Evolutionary conservation across 192 early-diverging fungal species (phyloP), one percentile per base, ranked within the genome.

Genomic region (Phlyctochytrium arcticum): DNA sequence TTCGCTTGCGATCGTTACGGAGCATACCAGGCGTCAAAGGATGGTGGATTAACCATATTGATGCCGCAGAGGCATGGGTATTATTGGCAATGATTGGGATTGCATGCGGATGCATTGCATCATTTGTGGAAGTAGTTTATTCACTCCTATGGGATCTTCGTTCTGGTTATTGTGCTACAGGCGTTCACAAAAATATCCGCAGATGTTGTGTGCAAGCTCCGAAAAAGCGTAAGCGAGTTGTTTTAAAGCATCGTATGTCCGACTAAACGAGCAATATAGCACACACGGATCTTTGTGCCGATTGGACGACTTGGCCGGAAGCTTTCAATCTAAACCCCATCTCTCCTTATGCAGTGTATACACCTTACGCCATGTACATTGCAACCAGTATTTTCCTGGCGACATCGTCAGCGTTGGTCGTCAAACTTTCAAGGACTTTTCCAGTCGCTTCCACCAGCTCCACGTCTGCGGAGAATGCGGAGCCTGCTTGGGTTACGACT

Each of bases 41-140:
- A 5, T 29, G 54, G 44, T 17, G 49, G 10, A 21, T 36, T 8
- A 64, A 47, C 19, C 36, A 23, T 8, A 24, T 30, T 8, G 60
- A 73, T 51, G 65, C 44, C 12, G 24, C 64, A 10, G 68, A 72
- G 36, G 75, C 72, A 27, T 80, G 78, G 78, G 65, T 78, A 17
- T 44, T 80, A 6, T 54, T 80, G 2, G 46, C 73, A 6, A 24
- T 73, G 19, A 61, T 79, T 49, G 77, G 77, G 10, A 57, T 67
- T 6, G 47, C 60, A 3, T 69, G 57, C 44, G 80, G 78, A 0
- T 36, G 47, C 12, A 34, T 75, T 47, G 80, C 80, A 4, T 75
- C 60, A 33, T 69, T 55, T 27, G 75, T 82, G 9, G 73, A 80
- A 34, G 56, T 77, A 6, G 44, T 61, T 17, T 54, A 49, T 24